These are phyloP conservation scores for Thermochaetoides thermophila DNA, from an alignment of 495 filamentous ascomycete species.

Conservation along the genomic window DNA sequence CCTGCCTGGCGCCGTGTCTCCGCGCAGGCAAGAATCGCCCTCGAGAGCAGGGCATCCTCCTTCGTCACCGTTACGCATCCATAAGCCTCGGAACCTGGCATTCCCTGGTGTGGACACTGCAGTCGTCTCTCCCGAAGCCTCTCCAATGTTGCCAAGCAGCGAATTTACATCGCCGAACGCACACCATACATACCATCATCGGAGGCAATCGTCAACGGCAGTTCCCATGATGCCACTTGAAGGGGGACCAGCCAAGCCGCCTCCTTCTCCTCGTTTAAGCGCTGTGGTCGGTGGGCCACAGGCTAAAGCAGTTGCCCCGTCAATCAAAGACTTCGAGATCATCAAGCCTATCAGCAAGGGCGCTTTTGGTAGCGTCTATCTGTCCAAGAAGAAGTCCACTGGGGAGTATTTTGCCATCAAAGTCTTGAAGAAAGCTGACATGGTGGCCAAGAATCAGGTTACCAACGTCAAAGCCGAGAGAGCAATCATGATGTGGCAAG, in stretches of 20 bases:
- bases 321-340: slow-evolving; percentile 98
- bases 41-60: slow-evolving; percentile 49
- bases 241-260: slow-evolving; percentile 42
- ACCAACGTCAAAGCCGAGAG: slow-evolving; percentile 97
- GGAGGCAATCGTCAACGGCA: slow-evolving; percentile 81
- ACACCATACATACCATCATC: slow-evolving; percentile 44
- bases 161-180: slow-evolving; percentile 61
- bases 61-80: slow-evolving; percentile 73
- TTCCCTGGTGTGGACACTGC: slow-evolving; percentile 51
- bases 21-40: slow-evolving; percentile 75
- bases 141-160: slow-evolving; percentile 65
- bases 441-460: slow-evolving; percentile 99
- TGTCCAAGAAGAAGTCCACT: slow-evolving; percentile 95
- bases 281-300: slow-evolving; percentile 57
- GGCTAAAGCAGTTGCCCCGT: slow-evolving; percentile 69
- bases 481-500: slow-evolving; percentile 99
- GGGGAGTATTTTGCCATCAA: slow-evolving; percentile 98
- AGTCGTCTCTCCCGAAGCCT: slow-evolving; percentile 72
- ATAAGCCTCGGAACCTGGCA: slow-evolving; percentile 63
- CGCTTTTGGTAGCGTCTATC: slow-evolving; percentile 93
- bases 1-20: slow-evolving; percentile 57
- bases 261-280: slow-evolving; percentile 65
- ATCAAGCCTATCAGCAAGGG: slow-evolving; percentile 99
- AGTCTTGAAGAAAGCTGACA: slow-evolving; percentile 95
- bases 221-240: slow-evolving; percentile 48